phyloP scores from a whole-genome alignment of 225 moss, liverwort and hornwort genomes.

The Climacium dendroides region DNA sequence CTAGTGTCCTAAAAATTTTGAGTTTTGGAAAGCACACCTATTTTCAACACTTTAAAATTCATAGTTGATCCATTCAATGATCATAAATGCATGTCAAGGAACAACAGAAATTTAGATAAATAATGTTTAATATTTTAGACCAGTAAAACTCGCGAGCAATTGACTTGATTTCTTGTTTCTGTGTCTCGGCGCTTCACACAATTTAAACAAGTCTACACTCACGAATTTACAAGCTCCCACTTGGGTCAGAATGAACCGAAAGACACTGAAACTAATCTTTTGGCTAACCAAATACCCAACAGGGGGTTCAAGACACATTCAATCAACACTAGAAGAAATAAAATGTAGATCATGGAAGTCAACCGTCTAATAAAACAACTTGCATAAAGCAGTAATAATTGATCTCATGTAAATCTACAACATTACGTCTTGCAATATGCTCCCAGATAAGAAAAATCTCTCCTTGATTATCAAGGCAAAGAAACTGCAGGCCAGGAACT shows the following conservation, averaged over 20 bases:
- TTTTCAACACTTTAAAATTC: not conserved
- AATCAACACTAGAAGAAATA: not conserved
- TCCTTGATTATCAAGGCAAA: not conserved
- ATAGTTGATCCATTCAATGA: not conserved
- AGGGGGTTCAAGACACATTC: not conserved
- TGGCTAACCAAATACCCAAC: not conserved
- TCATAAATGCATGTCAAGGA: not conserved
- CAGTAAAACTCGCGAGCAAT: not conserved
- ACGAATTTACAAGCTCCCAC: not conserved
- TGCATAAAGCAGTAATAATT: not conserved
- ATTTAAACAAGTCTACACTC: too few species aligned
- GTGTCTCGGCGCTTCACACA: not conserved
- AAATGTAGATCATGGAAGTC: not conserved
- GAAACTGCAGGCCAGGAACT: not conserved
- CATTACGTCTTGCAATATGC: not conserved
- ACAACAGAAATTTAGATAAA: not conserved
- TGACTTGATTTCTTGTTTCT: not conserved
- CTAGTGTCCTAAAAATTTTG: too few species aligned
- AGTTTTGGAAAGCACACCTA: too few species aligned
- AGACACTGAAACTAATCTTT: not conserved
- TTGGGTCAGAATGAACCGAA: not conserved
- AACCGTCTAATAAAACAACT: not conserved
- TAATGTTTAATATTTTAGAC: not conserved
- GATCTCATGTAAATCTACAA: not conserved
- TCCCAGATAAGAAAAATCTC: slow-evolving; percentile 2